Evolutionary conservation across 768 basidiomycete genomes (phyloP), one percentile per base, ranked within the genome.

Genomic region (Termitomyces sp.): DNA sequence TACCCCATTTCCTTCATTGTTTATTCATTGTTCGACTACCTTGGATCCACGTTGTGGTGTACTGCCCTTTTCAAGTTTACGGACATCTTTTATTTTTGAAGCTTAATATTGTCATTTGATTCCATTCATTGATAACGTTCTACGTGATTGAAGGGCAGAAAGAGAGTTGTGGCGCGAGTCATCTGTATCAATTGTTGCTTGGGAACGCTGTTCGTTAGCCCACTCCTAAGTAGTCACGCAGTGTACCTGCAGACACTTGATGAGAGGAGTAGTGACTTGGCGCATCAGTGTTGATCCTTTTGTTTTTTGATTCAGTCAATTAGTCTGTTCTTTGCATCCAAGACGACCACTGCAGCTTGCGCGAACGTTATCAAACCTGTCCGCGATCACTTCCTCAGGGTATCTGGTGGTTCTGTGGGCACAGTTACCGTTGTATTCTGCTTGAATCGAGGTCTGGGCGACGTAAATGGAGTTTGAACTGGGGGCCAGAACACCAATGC

Each of bases 391-490:
- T 34, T 49, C 27, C 49, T 34, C 24, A 49, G 13, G 44, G 30
- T 50, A 45, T 32, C 37, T 47, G 50, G 54, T 44, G 26, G 42
- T 42, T 45, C 45, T 45, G 53, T 10, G 34, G 44, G 30, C 26
- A 54, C 37, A 56, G 50, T 55, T 33, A 39, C 46, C 57, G 33
- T 18, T 7, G n/a, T 13, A 51, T 37, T 4, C 7, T 18, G 24
- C 22, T 26, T 37, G 3, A 26, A 52, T 20, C 12, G 51, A 40
- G 51, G 36, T 14, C 24, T 24, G 51, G 51, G 39, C 18, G 36
- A 37, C 44, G 57, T 26, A 59, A 62, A 76, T 78, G 77, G 76
- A 79, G 65, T 61, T 74, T 50, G 74, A 74, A 62, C 71, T 70
- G 70, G 73, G 75, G 49, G 58, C 74, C 36, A 61, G 68, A 37